A percentile compares a stretch with the other conserved stretches of the same genome.
Evolutionary conservation across 495 filamentous ascomycete genomes (phyloP).

Genomic region (Talaromyces wortmannii): DNA sequence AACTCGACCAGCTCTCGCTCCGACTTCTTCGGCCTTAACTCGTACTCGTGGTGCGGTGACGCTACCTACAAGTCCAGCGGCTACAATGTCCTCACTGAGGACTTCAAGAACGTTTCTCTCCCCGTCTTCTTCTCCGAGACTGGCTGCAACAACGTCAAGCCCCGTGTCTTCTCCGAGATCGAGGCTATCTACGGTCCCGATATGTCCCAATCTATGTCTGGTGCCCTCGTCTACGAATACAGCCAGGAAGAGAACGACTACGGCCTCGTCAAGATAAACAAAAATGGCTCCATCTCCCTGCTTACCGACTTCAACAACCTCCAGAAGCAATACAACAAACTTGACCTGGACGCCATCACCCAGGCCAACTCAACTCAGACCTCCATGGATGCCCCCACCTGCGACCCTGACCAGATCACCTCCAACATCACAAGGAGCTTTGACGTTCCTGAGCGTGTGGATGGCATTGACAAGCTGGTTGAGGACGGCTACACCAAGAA

Average conservation of each 20-base stretch:
- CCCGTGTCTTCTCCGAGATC: conserved; percentile 81
- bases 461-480: conserved; percentile 44
- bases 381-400: conserved; percentile 46
- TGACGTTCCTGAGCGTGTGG: conserved; percentile 55
- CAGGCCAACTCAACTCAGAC: conserved; percentile 47
- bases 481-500: conserved; percentile 41
- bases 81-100: conserved; percentile 63
- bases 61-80: conserved; percentile 61
- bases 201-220: conserved; percentile 75
- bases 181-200: conserved; percentile 67
- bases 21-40: conserved; percentile 92
- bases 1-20: conserved; percentile 58
- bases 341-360: conserved; percentile 61
- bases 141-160: conserved; percentile 78
- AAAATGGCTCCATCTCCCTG: conserved; percentile 56
- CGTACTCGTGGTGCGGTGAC: conserved; percentile 89
- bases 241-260: conserved; percentile 74
- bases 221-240: conserved; percentile 87
- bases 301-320: conserved; percentile 71
- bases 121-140: conserved; percentile 97
- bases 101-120: conserved; percentile 66
- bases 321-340: conserved; percentile 61
- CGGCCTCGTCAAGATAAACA: conserved; percentile 66
- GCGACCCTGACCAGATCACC: conserved; percentile 55
- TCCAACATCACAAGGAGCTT: conserved; percentile 66